These are phyloP conservation scores for Pestalotiopsis sp. DNA, from an alignment of 2,329 filamentous ascomycete genomes.

Conservation along the genomic window DNA sequence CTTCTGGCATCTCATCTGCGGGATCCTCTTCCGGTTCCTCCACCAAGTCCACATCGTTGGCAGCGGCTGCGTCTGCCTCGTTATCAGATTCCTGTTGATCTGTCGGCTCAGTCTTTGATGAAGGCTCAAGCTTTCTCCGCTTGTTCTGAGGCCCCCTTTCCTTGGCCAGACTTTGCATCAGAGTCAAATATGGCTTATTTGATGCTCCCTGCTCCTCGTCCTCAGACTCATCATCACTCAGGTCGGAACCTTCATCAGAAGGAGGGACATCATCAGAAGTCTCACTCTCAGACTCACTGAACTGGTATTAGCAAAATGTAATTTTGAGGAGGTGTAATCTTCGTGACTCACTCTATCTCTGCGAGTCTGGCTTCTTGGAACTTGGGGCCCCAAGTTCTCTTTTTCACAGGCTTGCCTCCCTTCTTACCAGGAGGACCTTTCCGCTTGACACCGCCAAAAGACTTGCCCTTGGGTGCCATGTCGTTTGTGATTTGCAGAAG, in stretches of 20 bases:
- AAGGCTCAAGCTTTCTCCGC: constrained; percentile 55
- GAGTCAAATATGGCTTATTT: constrained; percentile 54
- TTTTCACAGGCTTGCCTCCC: constrained; percentile 24
- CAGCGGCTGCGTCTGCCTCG: constrained; percentile 29
- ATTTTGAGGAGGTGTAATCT: background rate
- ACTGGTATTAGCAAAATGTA: constrained; percentile 3
- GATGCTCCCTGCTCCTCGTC: constrained; percentile 35
- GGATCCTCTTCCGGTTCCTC: constrained; percentile 52
- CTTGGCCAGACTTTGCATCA: constrained; percentile 58
- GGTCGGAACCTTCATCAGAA: constrained; percentile 41
- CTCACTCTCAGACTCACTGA: constrained; percentile 33
- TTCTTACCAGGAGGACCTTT: constrained; percentile 15
- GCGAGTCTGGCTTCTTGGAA: constrained; percentile 49
- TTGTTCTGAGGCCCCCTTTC: constrained; percentile 49
- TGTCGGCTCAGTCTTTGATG: constrained; percentile 19
- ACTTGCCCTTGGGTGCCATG: constrained; percentile 14
- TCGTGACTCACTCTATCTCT: constrained; percentile 38
- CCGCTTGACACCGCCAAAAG: constrained; percentile 14
- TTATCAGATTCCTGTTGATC: constrained; percentile 16
- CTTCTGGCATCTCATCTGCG: constrained; percentile 33
- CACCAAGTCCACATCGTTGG: constrained; percentile 37
- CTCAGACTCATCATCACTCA: constrained; percentile 49
- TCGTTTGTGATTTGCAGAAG: background rate
- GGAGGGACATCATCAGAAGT: constrained; percentile 36
- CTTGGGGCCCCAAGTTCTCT: constrained; percentile 33